Percentiles rank a stretch among this genome's conserved stretches.
phyloP scores from a whole-genome alignment of 164 flowering plant genomes.

The Buxus sempervirens region DNA sequence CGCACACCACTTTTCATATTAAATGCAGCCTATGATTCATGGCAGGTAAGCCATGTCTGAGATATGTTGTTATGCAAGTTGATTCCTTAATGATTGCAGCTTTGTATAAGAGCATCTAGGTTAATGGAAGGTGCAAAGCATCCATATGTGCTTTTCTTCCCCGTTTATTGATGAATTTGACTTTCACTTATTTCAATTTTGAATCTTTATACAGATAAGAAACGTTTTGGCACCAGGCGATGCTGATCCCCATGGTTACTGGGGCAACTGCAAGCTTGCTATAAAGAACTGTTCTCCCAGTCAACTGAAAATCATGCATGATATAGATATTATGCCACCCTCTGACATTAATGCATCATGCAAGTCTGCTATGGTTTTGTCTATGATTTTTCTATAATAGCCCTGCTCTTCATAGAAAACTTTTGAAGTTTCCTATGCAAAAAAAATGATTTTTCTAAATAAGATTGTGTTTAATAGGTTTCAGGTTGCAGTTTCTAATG shows the following conservation, averaged over 20 bases:
- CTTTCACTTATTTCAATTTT: background rate
- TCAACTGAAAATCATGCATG: constrained; percentile 76
- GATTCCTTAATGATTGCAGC: too few relatives aligned
- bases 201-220: constrained; percentile 50
- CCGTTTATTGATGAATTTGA: too few relatives aligned
- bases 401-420: too few relatives aligned
- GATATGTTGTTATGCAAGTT: too few relatives aligned
- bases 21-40: constrained; percentile 94
- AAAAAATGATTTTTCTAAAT: background rate
- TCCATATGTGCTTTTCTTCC: too few relatives aligned
- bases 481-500: constrained; percentile 52
- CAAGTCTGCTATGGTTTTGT: too few relatives aligned
- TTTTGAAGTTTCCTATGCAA: background rate
- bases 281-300: constrained; percentile 51
- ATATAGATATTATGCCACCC: constrained; percentile 19
- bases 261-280: constrained; percentile 79
- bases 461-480: constrained; percentile 33
- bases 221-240: constrained; percentile 83
- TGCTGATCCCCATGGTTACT: constrained; percentile 82
- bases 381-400: too few relatives aligned
- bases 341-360: background rate
- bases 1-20: constrained; percentile 70
- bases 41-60: constrained; percentile 63
- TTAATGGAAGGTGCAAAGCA: too few relatives aligned
- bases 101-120: too few relatives aligned